phyloP scores from a whole-genome alignment of 257 asterid genomes.

The Misopates orontium region DNA sequence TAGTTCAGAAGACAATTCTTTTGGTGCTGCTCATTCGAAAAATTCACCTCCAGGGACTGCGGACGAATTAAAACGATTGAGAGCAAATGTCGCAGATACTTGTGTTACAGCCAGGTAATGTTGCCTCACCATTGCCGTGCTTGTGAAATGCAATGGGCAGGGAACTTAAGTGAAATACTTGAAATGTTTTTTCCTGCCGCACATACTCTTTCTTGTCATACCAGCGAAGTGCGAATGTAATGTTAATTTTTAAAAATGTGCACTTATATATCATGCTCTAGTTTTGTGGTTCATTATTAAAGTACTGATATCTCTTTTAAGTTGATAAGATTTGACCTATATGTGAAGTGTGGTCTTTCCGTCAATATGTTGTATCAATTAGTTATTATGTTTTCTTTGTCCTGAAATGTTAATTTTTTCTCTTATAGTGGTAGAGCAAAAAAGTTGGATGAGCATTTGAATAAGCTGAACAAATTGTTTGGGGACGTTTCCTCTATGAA shows the following conservation, averaged over 20 bases:
- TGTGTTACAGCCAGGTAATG: constrained; percentile 72
- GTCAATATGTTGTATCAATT: constrained; percentile 4
- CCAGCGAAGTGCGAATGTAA: not conserved
- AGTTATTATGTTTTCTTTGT: not conserved
- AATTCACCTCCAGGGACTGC: constrained; percentile 58
- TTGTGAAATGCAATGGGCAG: constrained; percentile 5
- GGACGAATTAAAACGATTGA: constrained; percentile 69
- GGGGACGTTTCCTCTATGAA: constrained; percentile 66
- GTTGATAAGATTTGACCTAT: not conserved
- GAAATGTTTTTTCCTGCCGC: not conserved
- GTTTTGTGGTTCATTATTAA: not conserved
- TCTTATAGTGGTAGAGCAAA: constrained; percentile 76
- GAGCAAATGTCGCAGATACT: constrained; percentile 63
- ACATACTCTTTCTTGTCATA: not conserved
- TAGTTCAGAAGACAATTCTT: constrained; percentile 69
- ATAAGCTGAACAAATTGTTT: constrained; percentile 55
- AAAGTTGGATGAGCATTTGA: constrained; percentile 70
- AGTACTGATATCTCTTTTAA: not conserved
- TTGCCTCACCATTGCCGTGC: constrained; percentile 13
- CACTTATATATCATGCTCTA: not conserved
- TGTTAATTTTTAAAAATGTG: constrained; percentile 7
- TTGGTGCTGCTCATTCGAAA: constrained; percentile 59
- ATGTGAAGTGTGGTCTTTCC: constrained; percentile 10
- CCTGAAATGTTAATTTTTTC: constrained; percentile 33
- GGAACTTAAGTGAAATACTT: not conserved